Conservation (phyloP, 352 stramenopile species). For the Pythium guiyangense region DNA sequence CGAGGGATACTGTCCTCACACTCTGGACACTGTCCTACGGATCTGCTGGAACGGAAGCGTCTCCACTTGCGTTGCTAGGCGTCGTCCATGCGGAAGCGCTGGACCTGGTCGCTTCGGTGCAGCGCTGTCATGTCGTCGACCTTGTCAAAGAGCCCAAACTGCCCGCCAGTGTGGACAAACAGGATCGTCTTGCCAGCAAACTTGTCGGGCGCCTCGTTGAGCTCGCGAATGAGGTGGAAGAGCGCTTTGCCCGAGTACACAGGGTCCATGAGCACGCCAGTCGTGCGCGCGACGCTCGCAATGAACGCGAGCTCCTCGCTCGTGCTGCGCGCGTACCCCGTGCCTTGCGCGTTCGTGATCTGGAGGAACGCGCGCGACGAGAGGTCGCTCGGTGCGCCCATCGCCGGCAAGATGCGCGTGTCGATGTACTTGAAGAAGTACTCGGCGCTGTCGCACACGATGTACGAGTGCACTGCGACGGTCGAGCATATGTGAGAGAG, state of each 20-base stretch:
- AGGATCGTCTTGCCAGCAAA: slow-evolving; percentile 81
- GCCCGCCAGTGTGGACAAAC: slow-evolving; percentile 90
- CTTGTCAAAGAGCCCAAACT: slow-evolving; percentile 92
- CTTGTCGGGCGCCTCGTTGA: slow-evolving; percentile 74
- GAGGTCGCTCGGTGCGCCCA: slow-evolving; percentile 44
- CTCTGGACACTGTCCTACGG: too few species aligned
- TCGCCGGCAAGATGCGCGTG: slow-evolving; percentile 58
- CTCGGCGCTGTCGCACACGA: slow-evolving; percentile 82
- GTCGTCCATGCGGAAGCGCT: slow-evolving; percentile 59
- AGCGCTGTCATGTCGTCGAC: slow-evolving; percentile 60
- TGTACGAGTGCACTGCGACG: slow-evolving; percentile 60
- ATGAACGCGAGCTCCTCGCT: slow-evolving; percentile 79
- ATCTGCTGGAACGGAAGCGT: too few species aligned
- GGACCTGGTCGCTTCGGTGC: slow-evolving; percentile 40
- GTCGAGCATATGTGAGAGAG: background rate
- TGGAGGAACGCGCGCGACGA: slow-evolving; percentile 67
- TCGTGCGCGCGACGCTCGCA: slow-evolving; percentile 56
- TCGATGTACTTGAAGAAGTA: slow-evolving; percentile 86
- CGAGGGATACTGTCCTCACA: too few species aligned
- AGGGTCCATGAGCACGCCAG: slow-evolving; percentile 79
- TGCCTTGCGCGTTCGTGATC: slow-evolving; percentile 78
- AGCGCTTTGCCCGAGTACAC: slow-evolving; percentile 88
- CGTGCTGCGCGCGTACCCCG: slow-evolving; percentile 76
- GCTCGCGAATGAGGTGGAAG: slow-evolving; percentile 74
- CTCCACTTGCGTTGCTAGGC: background rate